Percentiles rank a stretch among this genome's conserved stretches.
Evolutionary conservation across 495 filamentous ascomycete genomes (phyloP).

Genomic region (Pyrenula aspistea): DNA sequence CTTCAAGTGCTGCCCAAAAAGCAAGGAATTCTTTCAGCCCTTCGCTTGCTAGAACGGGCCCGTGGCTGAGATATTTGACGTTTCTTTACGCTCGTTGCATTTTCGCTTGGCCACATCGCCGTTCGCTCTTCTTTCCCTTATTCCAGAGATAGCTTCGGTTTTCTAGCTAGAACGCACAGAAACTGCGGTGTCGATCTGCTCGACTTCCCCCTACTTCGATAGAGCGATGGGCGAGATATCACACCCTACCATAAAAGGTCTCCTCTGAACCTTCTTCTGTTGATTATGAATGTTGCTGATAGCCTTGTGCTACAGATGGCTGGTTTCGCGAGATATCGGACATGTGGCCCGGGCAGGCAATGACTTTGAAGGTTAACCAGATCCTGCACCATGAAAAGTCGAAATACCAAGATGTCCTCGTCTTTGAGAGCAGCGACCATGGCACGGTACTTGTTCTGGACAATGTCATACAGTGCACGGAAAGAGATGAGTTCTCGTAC

Average conservation of each 20-base stretch:
- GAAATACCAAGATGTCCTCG: conserved; percentile 95
- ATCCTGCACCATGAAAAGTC: conserved; percentile 98
- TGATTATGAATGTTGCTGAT: background rate
- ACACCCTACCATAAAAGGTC: conserved; percentile 52
- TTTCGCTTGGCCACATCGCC: background rate
- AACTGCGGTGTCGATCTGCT: background rate
- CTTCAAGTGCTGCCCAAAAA: background rate
- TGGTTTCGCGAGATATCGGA: conserved; percentile 97
- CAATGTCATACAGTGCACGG: conserved; percentile 97
- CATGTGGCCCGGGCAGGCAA: conserved; percentile 99
- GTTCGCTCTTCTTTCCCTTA: background rate
- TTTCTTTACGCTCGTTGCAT: background rate
- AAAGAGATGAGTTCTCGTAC: conserved; percentile 92
- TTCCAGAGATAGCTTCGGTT: background rate
- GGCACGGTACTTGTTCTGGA: conserved; percentile 96
- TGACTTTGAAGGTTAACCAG: conserved; percentile 96
- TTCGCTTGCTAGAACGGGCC: background rate
- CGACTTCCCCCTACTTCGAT: background rate
- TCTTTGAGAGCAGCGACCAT: conserved; percentile 95
- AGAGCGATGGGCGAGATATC: conserved; percentile 39
- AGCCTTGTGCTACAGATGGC: conserved; percentile 54
- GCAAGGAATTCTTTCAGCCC: background rate
- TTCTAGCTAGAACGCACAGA: background rate
- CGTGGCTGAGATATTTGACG: background rate
- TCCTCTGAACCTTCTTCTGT: conserved; percentile 1